A percentile compares a stretch with the other conserved stretches of the same genome.
These are phyloP conservation scores for Crithidia sp. DNA, from an alignment of 208 protist genomes.

Conservation along the genomic window DNA sequence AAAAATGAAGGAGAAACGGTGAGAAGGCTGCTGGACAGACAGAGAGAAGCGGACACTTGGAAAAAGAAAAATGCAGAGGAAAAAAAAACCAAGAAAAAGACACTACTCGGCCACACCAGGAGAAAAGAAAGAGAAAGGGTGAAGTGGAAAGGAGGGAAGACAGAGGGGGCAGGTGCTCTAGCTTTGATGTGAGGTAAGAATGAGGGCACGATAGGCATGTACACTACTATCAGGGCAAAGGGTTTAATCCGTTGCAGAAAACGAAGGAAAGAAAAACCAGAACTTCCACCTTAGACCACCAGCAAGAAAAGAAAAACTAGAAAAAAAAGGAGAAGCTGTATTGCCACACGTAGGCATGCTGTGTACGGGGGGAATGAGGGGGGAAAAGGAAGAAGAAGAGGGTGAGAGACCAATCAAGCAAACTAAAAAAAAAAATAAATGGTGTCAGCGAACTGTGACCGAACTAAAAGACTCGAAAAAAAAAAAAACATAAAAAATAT, in stretches of 20 bases:
- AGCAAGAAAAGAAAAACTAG: neutral
- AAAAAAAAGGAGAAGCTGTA: neutral
- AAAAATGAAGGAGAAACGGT: neutral
- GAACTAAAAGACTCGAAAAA: neutral
- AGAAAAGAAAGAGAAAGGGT: neutral
- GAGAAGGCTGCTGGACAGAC: neutral
- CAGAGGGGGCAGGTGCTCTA: neutral
- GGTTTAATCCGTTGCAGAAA: neutral
- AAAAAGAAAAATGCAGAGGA: neutral
- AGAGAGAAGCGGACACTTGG: neutral
- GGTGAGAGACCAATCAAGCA: neutral
- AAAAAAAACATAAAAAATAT: neutral
- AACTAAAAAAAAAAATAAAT: neutral
- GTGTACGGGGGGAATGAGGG: too few species aligned
- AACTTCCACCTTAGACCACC: neutral
- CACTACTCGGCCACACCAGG: too few species aligned
- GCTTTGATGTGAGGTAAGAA: too few species aligned
- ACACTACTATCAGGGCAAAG: too few species aligned
- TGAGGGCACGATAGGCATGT: too few species aligned
- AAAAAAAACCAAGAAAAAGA: neutral
- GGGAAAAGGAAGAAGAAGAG: neutral
- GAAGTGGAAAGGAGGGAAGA: neutral
- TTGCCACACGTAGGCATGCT: too few species aligned
- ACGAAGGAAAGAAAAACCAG: neutral
- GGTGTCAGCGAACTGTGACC: neutral